phyloP scores from a whole-genome alignment of 768 basidiomycete species.

The Pleurotus tuoliensis region DNA sequence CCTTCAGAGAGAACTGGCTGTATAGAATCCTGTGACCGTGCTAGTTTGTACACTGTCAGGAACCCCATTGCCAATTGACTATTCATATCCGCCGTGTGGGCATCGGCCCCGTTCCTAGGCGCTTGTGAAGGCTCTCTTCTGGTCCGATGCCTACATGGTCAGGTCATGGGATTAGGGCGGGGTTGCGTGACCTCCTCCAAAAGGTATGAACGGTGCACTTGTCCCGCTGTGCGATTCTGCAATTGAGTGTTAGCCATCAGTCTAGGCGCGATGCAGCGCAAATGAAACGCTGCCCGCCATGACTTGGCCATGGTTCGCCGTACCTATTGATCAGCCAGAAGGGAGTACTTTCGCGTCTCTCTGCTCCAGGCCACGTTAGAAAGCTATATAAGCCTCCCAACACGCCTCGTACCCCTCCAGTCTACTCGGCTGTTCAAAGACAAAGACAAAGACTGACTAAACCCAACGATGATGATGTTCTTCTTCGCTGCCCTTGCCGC shows the following conservation, averaged over 20 bases:
- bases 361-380: too few relatives aligned
- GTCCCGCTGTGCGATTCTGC: slow-evolving; percentile 4
- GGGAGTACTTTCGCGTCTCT: background rate
- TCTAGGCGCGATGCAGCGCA: background rate
- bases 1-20: slow-evolving; percentile 40
- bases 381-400: background rate
- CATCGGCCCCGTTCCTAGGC: too few relatives aligned
- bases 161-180: too few relatives aligned
- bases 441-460: background rate
- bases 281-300: background rate
- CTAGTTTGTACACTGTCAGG: background rate
- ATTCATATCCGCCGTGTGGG: too few relatives aligned
- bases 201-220: background rate
- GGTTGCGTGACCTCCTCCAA: too few relatives aligned
- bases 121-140: too few relatives aligned
- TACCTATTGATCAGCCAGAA: background rate
- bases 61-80: too few relatives aligned
- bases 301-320: background rate
- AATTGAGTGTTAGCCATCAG: too few relatives aligned
- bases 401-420: background rate
- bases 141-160: too few relatives aligned
- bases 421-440: background rate
- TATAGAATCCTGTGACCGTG: slow-evolving; percentile 36
- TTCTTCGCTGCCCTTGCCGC: slow-evolving; percentile 20
- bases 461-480: slow-evolving; percentile 11